These are phyloP conservation scores for Coniochaeta sp. DNA, from an alignment of 2,329 filamentous ascomycete genomes.

Conservation along the genomic window DNA sequence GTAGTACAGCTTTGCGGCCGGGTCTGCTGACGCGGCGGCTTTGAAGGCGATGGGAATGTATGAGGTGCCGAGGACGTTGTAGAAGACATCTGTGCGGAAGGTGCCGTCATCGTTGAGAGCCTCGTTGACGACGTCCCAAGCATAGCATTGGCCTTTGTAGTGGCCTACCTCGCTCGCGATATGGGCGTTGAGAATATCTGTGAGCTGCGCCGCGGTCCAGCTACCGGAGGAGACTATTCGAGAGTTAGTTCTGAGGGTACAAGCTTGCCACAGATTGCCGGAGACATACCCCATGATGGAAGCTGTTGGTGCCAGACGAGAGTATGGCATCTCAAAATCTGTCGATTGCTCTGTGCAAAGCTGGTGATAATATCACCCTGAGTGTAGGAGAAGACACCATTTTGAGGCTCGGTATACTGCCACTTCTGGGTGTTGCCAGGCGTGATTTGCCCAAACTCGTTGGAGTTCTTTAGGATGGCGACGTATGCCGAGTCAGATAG, in stretches of 20 bases:
- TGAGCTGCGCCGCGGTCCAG: constrained; percentile 54
- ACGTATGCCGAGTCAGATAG: constrained; percentile 42
- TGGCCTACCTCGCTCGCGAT: constrained; percentile 51
- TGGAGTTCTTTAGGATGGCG: constrained; percentile 42
- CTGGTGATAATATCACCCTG: constrained; percentile 46
- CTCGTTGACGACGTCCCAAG: constrained; percentile 63
- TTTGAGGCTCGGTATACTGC: constrained; percentile 52
- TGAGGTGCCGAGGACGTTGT: constrained; percentile 44
- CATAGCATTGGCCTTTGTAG: constrained; percentile 53
- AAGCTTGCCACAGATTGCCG: too few species aligned
- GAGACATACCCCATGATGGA: constrained; percentile 39
- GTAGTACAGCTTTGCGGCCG: constrained; percentile 49
- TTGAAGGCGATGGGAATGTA: constrained; percentile 54
- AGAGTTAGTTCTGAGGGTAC: too few species aligned
- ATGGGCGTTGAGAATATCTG: constrained; percentile 47
- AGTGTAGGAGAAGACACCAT: constrained; percentile 50
- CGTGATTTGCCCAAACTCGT: constrained; percentile 59
- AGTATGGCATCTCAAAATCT: constrained; percentile 57
- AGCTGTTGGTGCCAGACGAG: constrained; percentile 46
- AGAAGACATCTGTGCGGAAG: constrained; percentile 46
- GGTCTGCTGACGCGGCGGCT: constrained; percentile 46
- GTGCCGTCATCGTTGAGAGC: constrained; percentile 50
- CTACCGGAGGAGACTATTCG: constrained; percentile 23
- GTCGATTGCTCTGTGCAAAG: constrained; percentile 38
- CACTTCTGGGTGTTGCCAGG: constrained; percentile 60